These are phyloP conservation scores for Ambispora gerdemannii DNA, from an alignment of 192 early-diverging fungal genomes.

Conservation along the genomic window DNA sequence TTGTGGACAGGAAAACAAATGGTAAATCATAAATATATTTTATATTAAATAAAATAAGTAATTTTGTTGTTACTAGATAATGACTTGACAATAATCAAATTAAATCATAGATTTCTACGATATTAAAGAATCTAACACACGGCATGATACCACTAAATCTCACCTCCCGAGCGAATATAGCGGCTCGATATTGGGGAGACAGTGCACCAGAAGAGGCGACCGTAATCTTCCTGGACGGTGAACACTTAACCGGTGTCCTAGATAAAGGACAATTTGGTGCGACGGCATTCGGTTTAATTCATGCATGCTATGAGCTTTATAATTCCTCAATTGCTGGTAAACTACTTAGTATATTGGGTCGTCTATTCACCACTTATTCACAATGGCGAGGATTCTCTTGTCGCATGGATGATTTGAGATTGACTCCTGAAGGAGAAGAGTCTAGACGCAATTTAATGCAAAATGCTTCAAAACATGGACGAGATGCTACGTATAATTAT, in stretches of 20 bases:
- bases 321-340: constrained; percentile 84
- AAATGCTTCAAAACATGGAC: constrained; percentile 59
- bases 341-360: constrained; percentile 84
- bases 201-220: constrained; percentile 76
- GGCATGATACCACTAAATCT: constrained; percentile 78
- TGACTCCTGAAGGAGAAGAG: constrained; percentile 79
- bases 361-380: constrained; percentile 86
- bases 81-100: too few species aligned
- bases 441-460: constrained; percentile 71
- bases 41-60: background rate
- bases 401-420: constrained; percentile 95
- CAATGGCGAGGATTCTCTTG: constrained; percentile 92
- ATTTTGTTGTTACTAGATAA: background rate
- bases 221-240: constrained; percentile 84
- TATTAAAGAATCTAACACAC: constrained; percentile 86
- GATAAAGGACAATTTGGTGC: constrained; percentile 99
- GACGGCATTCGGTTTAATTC: constrained; percentile 85
- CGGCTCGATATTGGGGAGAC: constrained; percentile 80
- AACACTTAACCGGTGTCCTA: constrained; percentile 87
- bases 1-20: constrained; percentile 99
- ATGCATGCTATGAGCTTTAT: constrained; percentile 95
- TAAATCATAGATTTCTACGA: constrained; percentile 69
- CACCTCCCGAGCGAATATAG: constrained; percentile 82
- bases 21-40: constrained; percentile 30
- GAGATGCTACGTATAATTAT: constrained; percentile 69